These are phyloP conservation scores for Hyaloscypha finlandica DNA, from an alignment of 495 filamentous ascomycete species.

Conservation along the genomic window DNA sequence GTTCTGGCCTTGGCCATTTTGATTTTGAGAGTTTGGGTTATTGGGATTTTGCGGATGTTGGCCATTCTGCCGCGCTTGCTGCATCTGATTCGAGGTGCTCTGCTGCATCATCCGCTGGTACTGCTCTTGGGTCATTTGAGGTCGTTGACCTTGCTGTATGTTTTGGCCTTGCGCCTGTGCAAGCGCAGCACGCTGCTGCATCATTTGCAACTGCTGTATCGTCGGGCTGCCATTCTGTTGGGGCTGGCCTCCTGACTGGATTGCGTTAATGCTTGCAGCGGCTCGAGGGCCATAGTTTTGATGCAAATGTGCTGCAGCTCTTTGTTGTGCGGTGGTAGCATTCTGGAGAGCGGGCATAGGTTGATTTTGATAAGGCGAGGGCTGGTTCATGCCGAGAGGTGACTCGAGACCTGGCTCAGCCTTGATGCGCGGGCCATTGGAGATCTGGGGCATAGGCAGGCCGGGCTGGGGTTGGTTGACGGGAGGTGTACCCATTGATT, in stretches of 20 bases:
- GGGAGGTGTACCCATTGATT: conserved; percentile 25
- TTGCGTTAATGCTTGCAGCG: conserved; percentile 67
- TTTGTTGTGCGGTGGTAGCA: conserved; percentile 54
- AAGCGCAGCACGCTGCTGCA: conserved; percentile 22
- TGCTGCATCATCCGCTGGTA: conserved; percentile 21
- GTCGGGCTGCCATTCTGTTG: conserved; percentile 17
- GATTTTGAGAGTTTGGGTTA: conserved; percentile 12
- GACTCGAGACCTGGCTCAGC: conserved; percentile 65
- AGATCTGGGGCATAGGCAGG: conserved; percentile 22
- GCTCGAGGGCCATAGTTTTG: conserved; percentile 71
- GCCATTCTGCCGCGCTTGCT: neutral
- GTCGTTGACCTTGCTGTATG: conserved; percentile 37
- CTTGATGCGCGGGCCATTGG: conserved; percentile 59
- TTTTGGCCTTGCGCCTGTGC: conserved; percentile 22
- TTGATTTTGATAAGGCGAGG: conserved; percentile 21
- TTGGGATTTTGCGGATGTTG: conserved; percentile 4
- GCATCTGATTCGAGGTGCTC: conserved; percentile 16
- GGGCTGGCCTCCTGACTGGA: conserved; percentile 39
- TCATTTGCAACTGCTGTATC: conserved; percentile 21
- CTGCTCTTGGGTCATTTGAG: conserved; percentile 25
- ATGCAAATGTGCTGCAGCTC: conserved; percentile 67
- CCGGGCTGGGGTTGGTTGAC: conserved; percentile 4
- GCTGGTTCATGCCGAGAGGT: conserved; percentile 38
- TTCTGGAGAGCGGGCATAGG: conserved; percentile 29
- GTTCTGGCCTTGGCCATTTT: conserved; percentile 32